Conservation (phyloP, 2,329 filamentous ascomycete species). For the Zasmidium cellare region DNA sequence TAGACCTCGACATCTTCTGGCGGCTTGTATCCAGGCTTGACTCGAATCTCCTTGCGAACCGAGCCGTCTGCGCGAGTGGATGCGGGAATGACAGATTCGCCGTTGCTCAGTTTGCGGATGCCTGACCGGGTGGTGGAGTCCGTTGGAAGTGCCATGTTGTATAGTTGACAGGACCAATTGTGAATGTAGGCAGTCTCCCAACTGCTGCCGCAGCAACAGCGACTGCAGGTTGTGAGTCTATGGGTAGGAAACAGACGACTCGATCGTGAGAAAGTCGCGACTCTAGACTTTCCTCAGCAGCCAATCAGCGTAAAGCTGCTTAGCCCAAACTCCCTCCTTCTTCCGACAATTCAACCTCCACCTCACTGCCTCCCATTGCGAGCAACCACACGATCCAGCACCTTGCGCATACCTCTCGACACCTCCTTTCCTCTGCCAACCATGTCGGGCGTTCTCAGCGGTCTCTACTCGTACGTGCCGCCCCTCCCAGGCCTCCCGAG, state of each 20-base stretch:
- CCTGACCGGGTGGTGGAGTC: constrained; percentile 39
- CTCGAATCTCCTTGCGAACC: constrained; percentile 90
- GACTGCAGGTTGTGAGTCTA: not conserved
- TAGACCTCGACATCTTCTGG: constrained; percentile 96
- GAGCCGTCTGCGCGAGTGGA: constrained; percentile 85
- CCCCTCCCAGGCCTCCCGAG: not conserved
- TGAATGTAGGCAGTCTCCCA: not conserved
- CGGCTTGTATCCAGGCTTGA: constrained; percentile 88
- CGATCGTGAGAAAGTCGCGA: constrained; percentile 2
- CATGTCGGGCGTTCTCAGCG: constrained; percentile 61
- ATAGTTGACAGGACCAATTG: not conserved
- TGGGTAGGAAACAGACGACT: not conserved
- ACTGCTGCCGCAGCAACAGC: not conserved
- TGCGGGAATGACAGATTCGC: constrained; percentile 84
- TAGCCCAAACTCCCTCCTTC: not conserved
- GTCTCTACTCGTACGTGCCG: constrained; percentile 47
- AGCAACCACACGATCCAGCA: not conserved
- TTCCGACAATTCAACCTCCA: not conserved
- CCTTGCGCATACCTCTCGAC: not conserved
- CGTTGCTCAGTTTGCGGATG: constrained; percentile 71
- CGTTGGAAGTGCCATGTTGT: constrained; percentile 44
- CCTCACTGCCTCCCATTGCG: not conserved
- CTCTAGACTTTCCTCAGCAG: not conserved
- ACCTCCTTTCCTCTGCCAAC: constrained; percentile 26
- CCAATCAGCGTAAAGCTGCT: not conserved